Base-by-base conservation (phyloP, 2,329 filamentous ascomycete genomes). In the Myriosclerotinia curreyana region DNA sequence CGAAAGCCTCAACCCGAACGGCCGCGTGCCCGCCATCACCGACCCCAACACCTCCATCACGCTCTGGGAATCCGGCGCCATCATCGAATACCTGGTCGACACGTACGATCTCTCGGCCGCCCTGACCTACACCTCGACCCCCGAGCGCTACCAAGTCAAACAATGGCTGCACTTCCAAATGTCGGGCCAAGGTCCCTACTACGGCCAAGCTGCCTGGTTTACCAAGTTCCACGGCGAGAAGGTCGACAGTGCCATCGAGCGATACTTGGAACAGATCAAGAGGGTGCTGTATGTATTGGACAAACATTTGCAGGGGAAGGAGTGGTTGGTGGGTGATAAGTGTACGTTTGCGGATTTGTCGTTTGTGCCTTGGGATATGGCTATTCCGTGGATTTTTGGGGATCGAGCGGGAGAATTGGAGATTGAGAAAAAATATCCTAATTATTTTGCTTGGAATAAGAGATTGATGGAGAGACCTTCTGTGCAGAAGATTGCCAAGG, bases 251-350 rank as follows among this genome's bases (percentile, higher is more conserved):
- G 80, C 79, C 2, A 69, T 77, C 20, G 73, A 77, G 14, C 71
- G 80, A 14, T 83, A 82, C 69, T 66, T 66, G 11, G 74, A 77
- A 4, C 79, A 83, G 68, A 74, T 79, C 1, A 64, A 52, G 36
- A 54, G 66, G 5, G 65, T 72, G 3, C 54, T 76, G 0, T 67
- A 69, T 5, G 80, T 82, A 1, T 63, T 83, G 50, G 76, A 83
- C 15, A 68, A 60, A 7, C 74, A 76, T 63, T 70, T 82, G 17
- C 67, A 73, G 51, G 71, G 70, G 8, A 73, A 71, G 20, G 67
- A 74, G 31, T 79, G 71, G 50, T 70, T 79, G 2, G 75, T 79
- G 25, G 77, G 74, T 5, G 71, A 77, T 65, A 79, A 77, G 65
- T 68, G 64, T 64, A 77, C 74, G 3, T 78, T 75, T 68, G 77